phyloP scores from a whole-genome alignment of 192 early-diverging fungal species.

The Dispira simplex region DNA sequence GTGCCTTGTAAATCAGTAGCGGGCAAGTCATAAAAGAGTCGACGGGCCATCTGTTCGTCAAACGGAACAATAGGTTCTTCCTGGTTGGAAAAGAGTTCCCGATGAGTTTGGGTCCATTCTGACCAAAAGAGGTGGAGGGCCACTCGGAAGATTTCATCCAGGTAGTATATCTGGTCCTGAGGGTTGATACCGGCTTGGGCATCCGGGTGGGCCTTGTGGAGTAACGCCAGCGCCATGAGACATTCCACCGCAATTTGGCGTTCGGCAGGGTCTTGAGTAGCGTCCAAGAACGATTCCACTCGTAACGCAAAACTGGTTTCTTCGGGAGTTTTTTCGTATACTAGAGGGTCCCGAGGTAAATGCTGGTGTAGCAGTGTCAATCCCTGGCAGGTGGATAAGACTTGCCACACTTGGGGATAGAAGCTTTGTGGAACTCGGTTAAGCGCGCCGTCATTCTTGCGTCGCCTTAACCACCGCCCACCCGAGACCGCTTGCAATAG shows the following conservation, averaged over 20 bases:
- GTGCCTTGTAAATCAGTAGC: conserved; percentile 51
- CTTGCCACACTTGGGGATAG: conserved; percentile 59
- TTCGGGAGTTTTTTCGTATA: conserved; percentile 68
- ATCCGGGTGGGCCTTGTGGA: conserved; percentile 49
- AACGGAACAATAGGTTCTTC: conserved; percentile 23
- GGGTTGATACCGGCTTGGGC: conserved; percentile 14
- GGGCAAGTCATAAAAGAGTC: conserved; percentile 68
- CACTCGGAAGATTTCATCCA: conserved; percentile 42
- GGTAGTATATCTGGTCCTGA: conserved; percentile 30
- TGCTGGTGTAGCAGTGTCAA: conserved; percentile 40
- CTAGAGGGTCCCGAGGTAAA: conserved; percentile 56
- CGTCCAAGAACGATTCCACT: conserved; percentile 57
- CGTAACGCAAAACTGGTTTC: conserved; percentile 76
- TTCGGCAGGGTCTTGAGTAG: conserved; percentile 62
- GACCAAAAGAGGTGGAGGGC: conserved; percentile 55
- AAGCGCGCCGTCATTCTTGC: conserved; percentile 73
- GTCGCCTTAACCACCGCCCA: conserved; percentile 54
- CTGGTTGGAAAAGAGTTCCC: no score
- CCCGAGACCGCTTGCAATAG: conserved; percentile 16
- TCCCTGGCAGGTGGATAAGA: conserved; percentile 43
- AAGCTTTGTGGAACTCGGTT: conserved; percentile 67
- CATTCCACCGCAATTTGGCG: conserved; percentile 62
- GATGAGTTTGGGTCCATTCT: conserved; percentile 41
- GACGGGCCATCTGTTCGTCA: conserved; percentile 42
- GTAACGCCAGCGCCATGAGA: conserved; percentile 46